Evolutionary conservation across 495 filamentous ascomycete species (phyloP), one percentile per base, ranked within the genome.

Genomic region (Xylaria acuta): DNA sequence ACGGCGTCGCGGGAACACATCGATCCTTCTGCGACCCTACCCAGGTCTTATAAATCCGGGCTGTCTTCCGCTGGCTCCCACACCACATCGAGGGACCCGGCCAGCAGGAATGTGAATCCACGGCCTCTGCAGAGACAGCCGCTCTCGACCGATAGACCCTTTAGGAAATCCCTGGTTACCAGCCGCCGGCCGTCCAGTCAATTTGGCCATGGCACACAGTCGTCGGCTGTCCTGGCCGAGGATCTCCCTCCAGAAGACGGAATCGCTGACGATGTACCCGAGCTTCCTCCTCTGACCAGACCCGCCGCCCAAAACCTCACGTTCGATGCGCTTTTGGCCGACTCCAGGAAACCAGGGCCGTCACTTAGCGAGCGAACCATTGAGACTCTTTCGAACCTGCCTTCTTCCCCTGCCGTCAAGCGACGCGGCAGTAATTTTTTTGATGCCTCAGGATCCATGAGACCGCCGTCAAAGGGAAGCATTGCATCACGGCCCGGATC

Each of bases 341-440:
- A 71, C 34, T 65, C 75, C 18, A 64, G 54, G 51, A 82, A 77
- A 49, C 79, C 76, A 25, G 77, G 73, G 16, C 82, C 77, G 4
- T 84, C 84, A 0, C 81, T 86, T 11, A 71, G 81, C 8, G 85
- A 87, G 63, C 79, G 85, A 68, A 87, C 85, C 11, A 82, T 87
- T 12, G 83, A 87, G 73, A 86, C 85, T 0, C 73, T 87, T 20
- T 75, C 83, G 14, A 82, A 84, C 32, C 34, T 87, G 22, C 84
- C 85, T 9, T 85, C 83, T 0, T 86, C 85, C 18, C 85, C 85
- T 4, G 83, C 83, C 4, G 72, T 83, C 3, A 84, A 82, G 76
- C 72, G 74, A 70, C 67, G 77, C 70, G 43, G 73, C 73, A 60
- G 81, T 75, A 75, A 74, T 5, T 85, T 86, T 72, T 84, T 82